Evolutionary conservation across 2,329 filamentous ascomycete species (phyloP).

Genomic region (Biscogniauxia sp.): DNA sequence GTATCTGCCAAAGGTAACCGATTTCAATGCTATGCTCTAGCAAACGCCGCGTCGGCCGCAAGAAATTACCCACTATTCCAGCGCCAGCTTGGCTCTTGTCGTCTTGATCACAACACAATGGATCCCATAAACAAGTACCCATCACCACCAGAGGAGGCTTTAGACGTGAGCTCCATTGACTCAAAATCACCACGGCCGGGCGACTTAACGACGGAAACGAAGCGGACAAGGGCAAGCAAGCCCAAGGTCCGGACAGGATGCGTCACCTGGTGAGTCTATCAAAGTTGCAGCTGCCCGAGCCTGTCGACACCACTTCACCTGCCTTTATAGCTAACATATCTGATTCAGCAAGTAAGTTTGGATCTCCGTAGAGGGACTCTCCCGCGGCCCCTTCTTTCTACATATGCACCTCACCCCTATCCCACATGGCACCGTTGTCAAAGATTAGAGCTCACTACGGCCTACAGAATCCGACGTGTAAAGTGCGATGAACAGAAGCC

Average conservation of each 20-base stretch:
- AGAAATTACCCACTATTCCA: background rate
- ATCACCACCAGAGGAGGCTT: background rate
- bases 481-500: slow-evolving; percentile 38
- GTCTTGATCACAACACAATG: background rate
- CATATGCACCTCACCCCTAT: background rate
- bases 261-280: slow-evolving; percentile 37
- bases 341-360: slow-evolving; percentile 28
- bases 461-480: slow-evolving; percentile 33
- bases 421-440: background rate
- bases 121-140: background rate
- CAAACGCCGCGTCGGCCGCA: background rate
- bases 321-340: slow-evolving; percentile 6
- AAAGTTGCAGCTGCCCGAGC: background rate
- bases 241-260: slow-evolving; percentile 40
- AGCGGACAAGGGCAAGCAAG: slow-evolving; percentile 35
- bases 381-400: background rate
- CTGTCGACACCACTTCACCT: background rate
- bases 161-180: background rate
- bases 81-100: too few relatives aligned
- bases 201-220: slow-evolving; percentile 2
- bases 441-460: background rate
- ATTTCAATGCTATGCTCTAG: background rate
- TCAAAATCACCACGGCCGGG: too few relatives aligned
- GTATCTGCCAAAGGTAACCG: background rate
- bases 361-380: background rate